Conservation (phyloP, 2,329 filamentous ascomycete genomes). For the Bipolaris cookei region DNA sequence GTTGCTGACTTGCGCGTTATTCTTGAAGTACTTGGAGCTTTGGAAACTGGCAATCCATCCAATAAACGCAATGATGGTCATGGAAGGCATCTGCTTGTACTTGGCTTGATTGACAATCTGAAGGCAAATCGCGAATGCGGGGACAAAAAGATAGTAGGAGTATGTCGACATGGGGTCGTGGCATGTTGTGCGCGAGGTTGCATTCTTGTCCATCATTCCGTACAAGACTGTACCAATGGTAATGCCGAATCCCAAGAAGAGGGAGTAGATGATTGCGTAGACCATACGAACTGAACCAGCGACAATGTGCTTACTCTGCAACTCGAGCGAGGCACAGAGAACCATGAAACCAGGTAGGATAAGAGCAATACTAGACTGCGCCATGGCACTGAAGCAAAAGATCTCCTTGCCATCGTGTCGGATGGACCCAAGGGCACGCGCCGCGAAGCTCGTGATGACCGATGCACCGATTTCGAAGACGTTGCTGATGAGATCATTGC, state of each 20-base stretch:
- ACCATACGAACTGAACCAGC: constrained; percentile 60
- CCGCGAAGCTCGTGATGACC: constrained; percentile 57
- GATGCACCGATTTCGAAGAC: constrained; percentile 59
- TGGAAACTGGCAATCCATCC: constrained; percentile 81
- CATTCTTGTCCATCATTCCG: constrained; percentile 56
- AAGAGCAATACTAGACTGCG: constrained; percentile 58
- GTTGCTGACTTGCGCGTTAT: constrained; percentile 76
- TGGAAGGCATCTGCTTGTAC: constrained; percentile 77
- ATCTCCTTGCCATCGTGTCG: constrained; percentile 47
- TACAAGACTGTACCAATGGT: constrained; percentile 59
- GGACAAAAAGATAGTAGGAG: constrained; percentile 74
- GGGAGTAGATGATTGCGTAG: constrained; percentile 60
- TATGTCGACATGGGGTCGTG: constrained; percentile 57
- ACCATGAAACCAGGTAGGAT: constrained; percentile 60
- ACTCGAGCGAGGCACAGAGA: constrained; percentile 57
- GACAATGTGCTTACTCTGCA: constrained; percentile 57
- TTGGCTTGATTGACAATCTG: constrained; percentile 82
- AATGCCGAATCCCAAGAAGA: constrained; percentile 60
- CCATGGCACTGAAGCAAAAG: constrained; percentile 60
- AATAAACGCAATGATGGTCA: constrained; percentile 74
- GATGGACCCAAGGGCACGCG: constrained; percentile 59
- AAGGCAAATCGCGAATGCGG: constrained; percentile 74
- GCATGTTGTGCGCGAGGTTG: constrained; percentile 54
- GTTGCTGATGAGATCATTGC: constrained; percentile 70
- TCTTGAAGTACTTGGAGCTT: constrained; percentile 68